Conservation (phyloP, 2,329 filamentous ascomycete species). For the Talaromyces sp. region DNA sequence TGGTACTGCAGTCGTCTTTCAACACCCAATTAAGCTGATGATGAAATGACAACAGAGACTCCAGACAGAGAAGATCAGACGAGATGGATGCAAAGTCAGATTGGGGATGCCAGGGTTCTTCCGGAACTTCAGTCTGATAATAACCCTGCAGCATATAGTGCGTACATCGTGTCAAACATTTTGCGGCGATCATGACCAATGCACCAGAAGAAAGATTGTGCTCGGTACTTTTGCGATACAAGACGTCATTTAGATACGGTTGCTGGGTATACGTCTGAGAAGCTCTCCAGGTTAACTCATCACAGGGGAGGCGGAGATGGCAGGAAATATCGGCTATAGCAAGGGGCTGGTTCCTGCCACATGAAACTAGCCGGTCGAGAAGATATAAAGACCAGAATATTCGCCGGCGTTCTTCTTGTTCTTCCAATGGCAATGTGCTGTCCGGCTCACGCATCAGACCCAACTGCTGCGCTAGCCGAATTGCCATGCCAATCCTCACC, state of each 20-base stretch:
- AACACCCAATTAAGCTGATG: background rate
- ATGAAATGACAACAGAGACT: background rate
- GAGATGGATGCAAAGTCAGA: background rate
- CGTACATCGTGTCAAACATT: background rate
- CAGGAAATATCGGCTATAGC: constrained; percentile 16
- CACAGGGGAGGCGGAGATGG: constrained; percentile 15
- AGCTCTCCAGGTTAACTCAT: constrained; percentile 6
- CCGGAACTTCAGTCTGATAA: background rate
- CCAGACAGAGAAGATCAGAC: background rate
- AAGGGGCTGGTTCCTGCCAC: constrained; percentile 12
- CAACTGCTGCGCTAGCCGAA: constrained; percentile 58
- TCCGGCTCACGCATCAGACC: constrained; percentile 16
- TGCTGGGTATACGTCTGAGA: too few relatives aligned
- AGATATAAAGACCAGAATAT: constrained; percentile 21
- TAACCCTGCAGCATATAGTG: background rate
- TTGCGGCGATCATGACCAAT: background rate
- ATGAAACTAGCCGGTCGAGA: constrained; percentile 17
- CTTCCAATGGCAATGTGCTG: constrained; percentile 1
- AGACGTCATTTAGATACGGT: too few relatives aligned
- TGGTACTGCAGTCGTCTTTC: background rate
- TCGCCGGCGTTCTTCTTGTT: constrained; percentile 16
- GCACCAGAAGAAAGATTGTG: background rate
- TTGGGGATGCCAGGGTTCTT: background rate
- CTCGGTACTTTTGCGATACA: background rate
- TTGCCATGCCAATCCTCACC: constrained; percentile 12